Evolutionary conservation across 2,329 filamentous ascomycete species (phyloP).

Genomic region (Leptographium procerum): DNA sequence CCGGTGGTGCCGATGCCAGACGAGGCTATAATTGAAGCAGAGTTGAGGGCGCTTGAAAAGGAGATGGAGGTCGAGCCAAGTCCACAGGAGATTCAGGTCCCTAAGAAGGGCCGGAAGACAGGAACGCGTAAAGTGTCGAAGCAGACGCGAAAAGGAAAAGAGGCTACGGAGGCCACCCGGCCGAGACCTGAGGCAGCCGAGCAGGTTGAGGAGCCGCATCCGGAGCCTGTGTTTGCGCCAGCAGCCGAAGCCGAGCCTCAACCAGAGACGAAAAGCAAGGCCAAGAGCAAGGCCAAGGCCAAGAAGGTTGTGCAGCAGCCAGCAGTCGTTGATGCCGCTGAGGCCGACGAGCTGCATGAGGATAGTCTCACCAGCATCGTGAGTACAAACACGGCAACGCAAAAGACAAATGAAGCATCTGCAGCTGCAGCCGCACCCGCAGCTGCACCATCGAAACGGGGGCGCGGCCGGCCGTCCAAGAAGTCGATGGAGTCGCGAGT

Average conservation of each 20-base stretch:
- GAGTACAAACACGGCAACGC: constrained; percentile 16
- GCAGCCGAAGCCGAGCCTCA: neutral
- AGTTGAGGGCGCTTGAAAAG: constrained; percentile 35
- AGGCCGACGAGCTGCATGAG: constrained; percentile 13
- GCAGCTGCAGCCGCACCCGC: neutral
- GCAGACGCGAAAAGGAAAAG: constrained; percentile 36
- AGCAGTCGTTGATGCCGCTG: neutral
- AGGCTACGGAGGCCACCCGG: constrained; percentile 4
- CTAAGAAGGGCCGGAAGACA: constrained; percentile 44
- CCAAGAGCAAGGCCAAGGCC: constrained; percentile 5
- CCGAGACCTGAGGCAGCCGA: constrained; percentile 3
- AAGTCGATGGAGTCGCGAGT: constrained; percentile 13
- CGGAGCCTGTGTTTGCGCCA: neutral
- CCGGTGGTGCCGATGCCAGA: constrained; percentile 31
- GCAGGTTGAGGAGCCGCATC: constrained; percentile 6
- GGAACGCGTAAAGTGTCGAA: constrained; percentile 41
- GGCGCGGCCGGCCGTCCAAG: constrained; percentile 21
- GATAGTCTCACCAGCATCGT: constrained; percentile 13
- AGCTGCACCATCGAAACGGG: constrained; percentile 16
- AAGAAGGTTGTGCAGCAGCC: neutral
- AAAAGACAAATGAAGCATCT: constrained; percentile 4
- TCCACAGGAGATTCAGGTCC: constrained; percentile 27
- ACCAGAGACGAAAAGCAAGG: constrained; percentile 3
- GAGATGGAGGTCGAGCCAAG: constrained; percentile 30
- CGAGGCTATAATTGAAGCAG: constrained; percentile 38